Percentiles rank a stretch among this genome's conserved stretches.
Evolutionary conservation across 2,329 filamentous ascomycete genomes (phyloP).

Genomic region (Leptographium lundbergii): DNA sequence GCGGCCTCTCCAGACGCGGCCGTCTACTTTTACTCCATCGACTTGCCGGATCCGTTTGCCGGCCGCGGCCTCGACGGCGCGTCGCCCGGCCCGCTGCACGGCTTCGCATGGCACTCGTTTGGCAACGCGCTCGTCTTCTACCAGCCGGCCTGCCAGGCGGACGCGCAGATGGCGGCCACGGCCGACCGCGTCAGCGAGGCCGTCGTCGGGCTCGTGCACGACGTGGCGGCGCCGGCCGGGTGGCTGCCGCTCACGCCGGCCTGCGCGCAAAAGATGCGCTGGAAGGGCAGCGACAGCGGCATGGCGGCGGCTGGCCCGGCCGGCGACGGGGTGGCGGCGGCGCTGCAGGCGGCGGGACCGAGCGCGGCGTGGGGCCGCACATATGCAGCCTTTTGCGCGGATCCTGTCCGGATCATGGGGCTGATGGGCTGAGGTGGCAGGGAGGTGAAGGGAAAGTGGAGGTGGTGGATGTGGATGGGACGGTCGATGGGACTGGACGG

Average conservation of each 20-base stretch:
- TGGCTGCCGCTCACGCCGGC: neutral
- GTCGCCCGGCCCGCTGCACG: neutral
- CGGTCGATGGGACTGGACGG: neutral
- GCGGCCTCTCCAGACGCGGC: neutral
- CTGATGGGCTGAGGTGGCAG: neutral
- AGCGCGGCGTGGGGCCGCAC: neutral
- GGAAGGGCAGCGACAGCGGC: slow-evolving; percentile 1
- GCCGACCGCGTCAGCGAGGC: neutral
- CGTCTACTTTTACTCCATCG: slow-evolving; percentile 5
- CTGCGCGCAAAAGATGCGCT: neutral
- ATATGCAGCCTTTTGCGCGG: neutral
- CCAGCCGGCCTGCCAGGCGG: slow-evolving; percentile 4
- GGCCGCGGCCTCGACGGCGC: neutral
- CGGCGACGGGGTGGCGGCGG: neutral
- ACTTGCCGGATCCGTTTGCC: slow-evolving; percentile 3
- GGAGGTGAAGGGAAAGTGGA: neutral
- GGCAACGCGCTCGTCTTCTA: slow-evolving; percentile 5
- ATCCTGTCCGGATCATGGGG: neutral
- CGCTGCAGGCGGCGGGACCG: neutral
- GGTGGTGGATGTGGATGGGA: too few relatives aligned
- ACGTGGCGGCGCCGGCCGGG: neutral
- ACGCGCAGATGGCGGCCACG: slow-evolving; percentile 2
- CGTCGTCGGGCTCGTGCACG: neutral
- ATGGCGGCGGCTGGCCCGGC: neutral
- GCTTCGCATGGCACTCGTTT: slow-evolving; percentile 8